These are phyloP conservation scores for Verruconis gallopava DNA, from an alignment of 2,329 filamentous ascomycete genomes.

Conservation along the genomic window DNA sequence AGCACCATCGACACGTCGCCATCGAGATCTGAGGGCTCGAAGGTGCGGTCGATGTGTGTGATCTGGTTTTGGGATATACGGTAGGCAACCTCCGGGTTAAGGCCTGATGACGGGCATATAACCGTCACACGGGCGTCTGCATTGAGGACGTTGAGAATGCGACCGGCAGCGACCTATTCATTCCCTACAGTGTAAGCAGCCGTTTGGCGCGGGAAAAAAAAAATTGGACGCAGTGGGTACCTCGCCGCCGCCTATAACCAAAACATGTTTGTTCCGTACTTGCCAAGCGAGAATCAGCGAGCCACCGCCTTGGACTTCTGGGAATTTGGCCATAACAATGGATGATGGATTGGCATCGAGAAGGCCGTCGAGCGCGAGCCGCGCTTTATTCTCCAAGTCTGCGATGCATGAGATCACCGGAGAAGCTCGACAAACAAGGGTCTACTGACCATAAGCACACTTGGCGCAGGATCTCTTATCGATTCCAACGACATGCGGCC, in stretches of 20 bases:
- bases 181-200: no score
- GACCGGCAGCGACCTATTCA: constrained; percentile 92
- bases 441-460: no score
- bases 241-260: constrained; percentile 94
- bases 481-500: no score
- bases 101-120: constrained; percentile 63
- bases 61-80: constrained; percentile 60
- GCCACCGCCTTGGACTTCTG: constrained; percentile 75
- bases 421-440: no score
- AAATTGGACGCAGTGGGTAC: constrained; percentile 36
- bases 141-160: constrained; percentile 87
- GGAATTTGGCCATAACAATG: constrained; percentile 38
- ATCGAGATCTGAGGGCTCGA: constrained; percentile 78
- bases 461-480: no score
- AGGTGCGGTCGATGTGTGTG: constrained; percentile 66
- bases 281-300: constrained; percentile 96
- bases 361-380: no score
- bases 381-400: no score
- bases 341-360: no score
- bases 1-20: constrained; percentile 64
- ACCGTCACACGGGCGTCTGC: constrained; percentile 86
- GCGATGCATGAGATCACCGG: no score
- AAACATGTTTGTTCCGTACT: constrained; percentile 70
- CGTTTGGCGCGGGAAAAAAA: not conserved
- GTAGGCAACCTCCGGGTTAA: constrained; percentile 79